Evolutionary conservation across 1,284 basidiomycete genomes (phyloP).

Genomic region (Trichosporon faecale): DNA sequence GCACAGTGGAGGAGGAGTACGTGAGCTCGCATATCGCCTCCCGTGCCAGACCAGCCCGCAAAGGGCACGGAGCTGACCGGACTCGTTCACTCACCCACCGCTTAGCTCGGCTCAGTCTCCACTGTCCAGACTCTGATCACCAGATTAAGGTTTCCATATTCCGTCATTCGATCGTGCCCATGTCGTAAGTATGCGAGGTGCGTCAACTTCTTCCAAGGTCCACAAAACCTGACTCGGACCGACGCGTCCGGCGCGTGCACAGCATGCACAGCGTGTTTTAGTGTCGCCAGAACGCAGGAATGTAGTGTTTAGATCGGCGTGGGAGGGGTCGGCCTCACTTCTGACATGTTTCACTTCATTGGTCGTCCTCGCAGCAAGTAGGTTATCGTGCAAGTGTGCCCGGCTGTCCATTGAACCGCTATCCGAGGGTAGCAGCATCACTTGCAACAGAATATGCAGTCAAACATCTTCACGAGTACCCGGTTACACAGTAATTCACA

Average conservation of each 20-base stretch:
- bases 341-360: not conserved
- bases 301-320: not conserved
- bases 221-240: not conserved
- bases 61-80: not conserved
- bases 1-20: not conserved
- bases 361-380: not conserved
- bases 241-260: not conserved
- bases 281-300: not conserved
- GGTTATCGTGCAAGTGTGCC: too few species aligned
- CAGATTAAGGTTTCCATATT: not conserved
- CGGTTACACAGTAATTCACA: not conserved
- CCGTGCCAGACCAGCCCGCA: too few species aligned
- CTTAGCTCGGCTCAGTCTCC: not conserved
- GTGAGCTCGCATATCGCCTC: not conserved
- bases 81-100: not conserved
- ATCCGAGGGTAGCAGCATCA: not conserved
- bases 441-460: not conserved
- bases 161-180: not conserved
- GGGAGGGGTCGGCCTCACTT: not conserved
- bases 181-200: not conserved
- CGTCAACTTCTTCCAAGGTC: not conserved
- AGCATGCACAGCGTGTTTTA: not conserved
- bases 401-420: too few species aligned
- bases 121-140: not conserved
- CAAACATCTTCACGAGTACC: not conserved